Evolutionary conservation across 2,329 filamentous ascomycete species (phyloP).

Genomic region (Penicillium sp.): DNA sequence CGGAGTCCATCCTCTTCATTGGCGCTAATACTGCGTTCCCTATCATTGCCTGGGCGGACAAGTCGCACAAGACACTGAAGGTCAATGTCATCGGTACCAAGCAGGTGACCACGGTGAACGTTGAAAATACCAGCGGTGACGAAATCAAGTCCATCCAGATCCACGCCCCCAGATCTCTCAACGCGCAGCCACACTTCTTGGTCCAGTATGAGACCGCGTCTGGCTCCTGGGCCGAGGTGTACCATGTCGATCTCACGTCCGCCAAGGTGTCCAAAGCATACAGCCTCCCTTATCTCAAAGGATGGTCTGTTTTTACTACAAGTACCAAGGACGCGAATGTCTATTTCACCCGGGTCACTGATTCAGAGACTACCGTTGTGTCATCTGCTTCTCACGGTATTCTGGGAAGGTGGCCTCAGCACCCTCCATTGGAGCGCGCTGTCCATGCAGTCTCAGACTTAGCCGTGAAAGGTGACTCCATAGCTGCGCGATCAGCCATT

Average conservation of each 20-base stretch:
- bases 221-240: slow-evolving; percentile 83
- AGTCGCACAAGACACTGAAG: slow-evolving; percentile 48
- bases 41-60: slow-evolving; percentile 52
- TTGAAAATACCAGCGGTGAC: slow-evolving; percentile 47
- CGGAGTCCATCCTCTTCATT: slow-evolving; percentile 47
- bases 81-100: slow-evolving; percentile 52
- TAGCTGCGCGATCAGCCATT: slow-evolving; percentile 78
- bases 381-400: slow-evolving; percentile 79
- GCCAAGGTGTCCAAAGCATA: slow-evolving; percentile 77
- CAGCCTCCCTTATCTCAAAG: slow-evolving; percentile 72
- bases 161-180: slow-evolving; percentile 74
- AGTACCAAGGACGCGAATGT: slow-evolving; percentile 80
- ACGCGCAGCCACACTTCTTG: slow-evolving; percentile 80
- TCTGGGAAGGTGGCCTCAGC: slow-evolving; percentile 73
- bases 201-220: slow-evolving; percentile 75
- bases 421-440: slow-evolving; percentile 53
- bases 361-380: slow-evolving; percentile 73
- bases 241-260: slow-evolving; percentile 76
- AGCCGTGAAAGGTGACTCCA: slow-evolving; percentile 71
- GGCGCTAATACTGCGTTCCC: slow-evolving; percentile 47
- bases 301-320: slow-evolving; percentile 75
- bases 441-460: slow-evolving; percentile 81
- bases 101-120: slow-evolving; percentile 42
- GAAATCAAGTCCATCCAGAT: slow-evolving; percentile 64
- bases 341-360: slow-evolving; percentile 83